Percentiles rank a stretch among this genome's conserved stretches.
phyloP scores from a whole-genome alignment of 176 grass and related monocot genomes.

The Oryza australiensis region DNA sequence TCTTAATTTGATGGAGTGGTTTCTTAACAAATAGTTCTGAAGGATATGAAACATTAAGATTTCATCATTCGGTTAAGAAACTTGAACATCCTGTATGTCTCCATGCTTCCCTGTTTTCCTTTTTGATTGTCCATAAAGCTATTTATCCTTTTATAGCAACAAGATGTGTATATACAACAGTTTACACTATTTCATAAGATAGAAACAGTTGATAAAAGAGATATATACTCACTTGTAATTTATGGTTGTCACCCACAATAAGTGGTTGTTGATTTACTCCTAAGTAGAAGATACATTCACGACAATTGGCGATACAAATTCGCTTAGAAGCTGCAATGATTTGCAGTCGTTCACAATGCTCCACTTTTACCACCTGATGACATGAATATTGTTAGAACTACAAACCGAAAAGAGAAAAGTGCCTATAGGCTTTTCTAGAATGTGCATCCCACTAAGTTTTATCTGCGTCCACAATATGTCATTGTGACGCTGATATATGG shows the following conservation, averaged over 20 bases:
- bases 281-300: constrained; percentile 89
- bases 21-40: not conserved
- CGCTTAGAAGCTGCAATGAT: constrained; percentile 77
- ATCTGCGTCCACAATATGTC: not conserved
- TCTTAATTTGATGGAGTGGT: not conserved
- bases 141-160: constrained; percentile 24
- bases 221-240: constrained; percentile 73
- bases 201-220: constrained; percentile 10
- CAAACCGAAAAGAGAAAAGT: not conserved
- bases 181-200: not conserved
- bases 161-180: not conserved
- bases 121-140: constrained; percentile 18
- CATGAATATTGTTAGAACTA: constrained; percentile 37
- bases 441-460: not conserved
- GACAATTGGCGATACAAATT: constrained; percentile 96
- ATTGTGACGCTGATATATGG: not conserved
- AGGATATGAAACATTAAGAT: not conserved
- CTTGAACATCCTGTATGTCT: not conserved
- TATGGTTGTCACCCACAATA: constrained; percentile 96
- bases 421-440: constrained; percentile 13
- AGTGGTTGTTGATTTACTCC: constrained; percentile 92
- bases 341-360: constrained; percentile 98
- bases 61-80: not conserved
- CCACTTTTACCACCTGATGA: constrained; percentile 88
- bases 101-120: constrained; percentile 8